These are phyloP conservation scores for Penicillium canescens DNA, from an alignment of 495 filamentous ascomycete species.

Conservation along the genomic window DNA sequence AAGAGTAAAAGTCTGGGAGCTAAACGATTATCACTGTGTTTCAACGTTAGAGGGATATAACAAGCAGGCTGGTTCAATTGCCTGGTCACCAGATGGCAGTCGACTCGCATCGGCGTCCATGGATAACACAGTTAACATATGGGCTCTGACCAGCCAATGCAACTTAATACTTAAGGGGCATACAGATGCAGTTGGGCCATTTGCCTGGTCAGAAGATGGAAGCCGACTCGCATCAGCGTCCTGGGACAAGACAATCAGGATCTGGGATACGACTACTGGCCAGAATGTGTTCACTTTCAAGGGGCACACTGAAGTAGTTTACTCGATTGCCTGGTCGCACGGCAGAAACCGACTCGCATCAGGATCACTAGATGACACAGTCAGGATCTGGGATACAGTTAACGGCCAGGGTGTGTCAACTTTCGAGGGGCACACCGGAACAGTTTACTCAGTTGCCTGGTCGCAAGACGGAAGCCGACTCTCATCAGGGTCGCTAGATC, in stretches of 20 bases:
- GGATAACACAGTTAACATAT: slow-evolving; percentile 18
- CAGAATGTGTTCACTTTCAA: slow-evolving; percentile 53
- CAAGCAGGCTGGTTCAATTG: slow-evolving; percentile 14
- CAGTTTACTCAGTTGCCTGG: slow-evolving; percentile 22
- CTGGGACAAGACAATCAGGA: slow-evolving; percentile 11
- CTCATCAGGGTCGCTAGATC: slow-evolving; percentile 11
- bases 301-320: neutral
- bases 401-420: slow-evolving; percentile 15
- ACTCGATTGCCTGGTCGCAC: slow-evolving; percentile 30
- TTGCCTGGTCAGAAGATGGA: slow-evolving; percentile 10
- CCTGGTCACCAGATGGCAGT: slow-evolving; percentile 23
- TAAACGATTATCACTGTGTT: slow-evolving; percentile 11
- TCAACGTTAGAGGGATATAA: slow-evolving; percentile 22
- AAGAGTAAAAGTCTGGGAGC: slow-evolving; percentile 31
- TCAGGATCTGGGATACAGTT: slow-evolving; percentile 28
- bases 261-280: slow-evolving; percentile 62
- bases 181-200: neutral
- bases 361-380: slow-evolving; percentile 26
- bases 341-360: slow-evolving; percentile 27
- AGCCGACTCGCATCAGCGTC: slow-evolving; percentile 12
- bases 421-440: slow-evolving; percentile 5
- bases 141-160: neutral
- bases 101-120: slow-evolving; percentile 16
- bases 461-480: slow-evolving; percentile 21
- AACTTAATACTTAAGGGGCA: neutral